phyloP scores from a whole-genome alignment of 1,139 yeast genomes.

The Meyerozyma sp. region DNA sequence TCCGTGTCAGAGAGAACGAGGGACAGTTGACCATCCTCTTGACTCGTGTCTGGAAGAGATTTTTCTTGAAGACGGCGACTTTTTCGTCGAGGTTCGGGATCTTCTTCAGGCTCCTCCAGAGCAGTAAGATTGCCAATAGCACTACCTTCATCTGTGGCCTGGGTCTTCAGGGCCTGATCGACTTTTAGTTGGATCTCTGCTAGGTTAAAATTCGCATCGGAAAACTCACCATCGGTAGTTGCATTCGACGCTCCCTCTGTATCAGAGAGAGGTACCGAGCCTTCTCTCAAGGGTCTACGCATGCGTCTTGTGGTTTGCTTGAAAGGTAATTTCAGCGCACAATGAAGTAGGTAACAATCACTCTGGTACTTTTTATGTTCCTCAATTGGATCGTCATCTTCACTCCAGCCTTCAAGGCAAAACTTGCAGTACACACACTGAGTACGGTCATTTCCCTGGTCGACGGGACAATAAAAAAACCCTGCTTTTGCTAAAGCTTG shows the following conservation, averaged over 20 bases:
- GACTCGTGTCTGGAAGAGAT: background rate
- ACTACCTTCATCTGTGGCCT: background rate
- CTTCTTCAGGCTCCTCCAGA: background rate
- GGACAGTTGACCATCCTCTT: background rate
- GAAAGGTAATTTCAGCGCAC: no score
- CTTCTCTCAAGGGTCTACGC: background rate
- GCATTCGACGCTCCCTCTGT: background rate
- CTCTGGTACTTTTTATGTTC: conserved; percentile 46
- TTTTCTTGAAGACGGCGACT: background rate
- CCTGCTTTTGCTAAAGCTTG: conserved; percentile 46
- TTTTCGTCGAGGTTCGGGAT: background rate
- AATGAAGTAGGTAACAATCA: conserved; percentile 41
- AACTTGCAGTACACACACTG: conserved; percentile 69
- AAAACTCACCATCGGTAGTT: background rate
- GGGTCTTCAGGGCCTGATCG: background rate
- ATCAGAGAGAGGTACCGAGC: background rate
- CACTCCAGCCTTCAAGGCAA: conserved; percentile 69
- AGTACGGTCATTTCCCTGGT: conserved; percentile 54
- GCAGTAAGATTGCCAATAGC: background rate
- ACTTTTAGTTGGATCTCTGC: background rate
- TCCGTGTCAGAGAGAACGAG: background rate
- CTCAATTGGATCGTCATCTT: conserved; percentile 54
- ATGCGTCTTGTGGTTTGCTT: no score
- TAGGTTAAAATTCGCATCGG: background rate
- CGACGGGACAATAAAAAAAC: conserved; percentile 43